Conservation (phyloP, 768 basidiomycete genomes). For the Phylloporus arenicola region DNA sequence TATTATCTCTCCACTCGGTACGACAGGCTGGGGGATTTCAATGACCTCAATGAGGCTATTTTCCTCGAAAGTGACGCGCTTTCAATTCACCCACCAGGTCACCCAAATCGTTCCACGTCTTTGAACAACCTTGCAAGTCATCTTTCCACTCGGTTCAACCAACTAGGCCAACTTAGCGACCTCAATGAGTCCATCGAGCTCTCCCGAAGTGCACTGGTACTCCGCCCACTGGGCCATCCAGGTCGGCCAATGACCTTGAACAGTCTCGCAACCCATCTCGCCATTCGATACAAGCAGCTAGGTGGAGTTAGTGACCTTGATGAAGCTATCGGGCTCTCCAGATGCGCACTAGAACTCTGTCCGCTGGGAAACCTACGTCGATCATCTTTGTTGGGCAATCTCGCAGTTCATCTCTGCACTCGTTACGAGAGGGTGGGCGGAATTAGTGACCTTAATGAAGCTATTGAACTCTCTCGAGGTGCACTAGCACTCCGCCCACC, state of each 20-base stretch:
- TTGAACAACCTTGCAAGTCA: background rate
- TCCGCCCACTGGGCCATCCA: background rate
- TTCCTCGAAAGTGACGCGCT: too few relatives aligned
- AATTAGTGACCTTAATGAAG: background rate
- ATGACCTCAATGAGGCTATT: background rate
- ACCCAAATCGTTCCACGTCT: background rate
- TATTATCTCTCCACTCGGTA: background rate
- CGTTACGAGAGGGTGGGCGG: background rate
- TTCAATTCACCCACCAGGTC: background rate
- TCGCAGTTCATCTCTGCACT: background rate
- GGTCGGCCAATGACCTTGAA: background rate
- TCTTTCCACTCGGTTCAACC: background rate
- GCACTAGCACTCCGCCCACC: background rate
- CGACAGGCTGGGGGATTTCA: background rate
- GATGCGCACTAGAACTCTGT: background rate
- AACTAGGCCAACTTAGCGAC: background rate
- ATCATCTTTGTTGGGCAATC: background rate
- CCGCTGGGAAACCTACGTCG: background rate
- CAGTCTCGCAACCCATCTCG: background rate
- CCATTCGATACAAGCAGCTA: background rate
- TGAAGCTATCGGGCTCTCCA: background rate
- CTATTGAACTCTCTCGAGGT: background rate
- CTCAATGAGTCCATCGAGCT: too few relatives aligned
- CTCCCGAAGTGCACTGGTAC: too few relatives aligned
- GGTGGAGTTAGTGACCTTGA: background rate